Evolutionary conservation across 2,329 filamentous ascomycete species (phyloP), one percentile per base, ranked within the genome.

Genomic region (Aspergillus fijiensis): DNA sequence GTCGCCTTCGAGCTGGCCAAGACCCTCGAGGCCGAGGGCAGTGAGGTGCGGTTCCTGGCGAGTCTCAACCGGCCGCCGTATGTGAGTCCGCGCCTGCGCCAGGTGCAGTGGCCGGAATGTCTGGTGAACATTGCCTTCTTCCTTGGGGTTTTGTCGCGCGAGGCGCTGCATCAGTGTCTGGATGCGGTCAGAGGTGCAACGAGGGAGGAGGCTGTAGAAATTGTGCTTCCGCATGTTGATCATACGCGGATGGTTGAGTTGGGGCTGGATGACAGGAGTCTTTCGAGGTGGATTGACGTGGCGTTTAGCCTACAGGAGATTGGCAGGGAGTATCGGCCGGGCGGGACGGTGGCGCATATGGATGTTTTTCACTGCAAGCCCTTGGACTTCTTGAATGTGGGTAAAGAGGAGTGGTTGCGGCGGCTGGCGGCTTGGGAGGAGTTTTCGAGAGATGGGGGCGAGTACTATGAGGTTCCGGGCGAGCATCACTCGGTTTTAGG

Each of bases 1-100:
- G 58, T 84, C 0, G 79, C 81, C 0, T 85, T 83, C 60, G 82
- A 85, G 65, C 68, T 81, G 0, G 71, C 76, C 7, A 84, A 85
- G 68, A 27, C 60, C 2, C 73, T 85, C 12, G 75, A 83, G 51
- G 52, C 42, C 0, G 59, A 68, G 1, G 75, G 74, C 0, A 71
- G 76, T 3, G 65, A 67, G 48, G 79, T 84, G 1, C 50, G 62
- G 0, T 84, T 84, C 65, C 66, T 81, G 0, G 82, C 72, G 5
- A 70, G 64, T 49, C 76, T 83, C 60, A 80, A 85, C 65, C 75
- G 81, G 4, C 81, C 81, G 1, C 82, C 81, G 3, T 76, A 80
- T 59, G 81, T 83, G 69, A 80, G 79, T 58, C 47, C 48, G 0
- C 70, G 77, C 57, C 78, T 82, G 76, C 68, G 71, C 2, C 62